Conservation (phyloP, 2,329 filamentous ascomycete genomes). For the Cytospora leucostoma region DNA sequence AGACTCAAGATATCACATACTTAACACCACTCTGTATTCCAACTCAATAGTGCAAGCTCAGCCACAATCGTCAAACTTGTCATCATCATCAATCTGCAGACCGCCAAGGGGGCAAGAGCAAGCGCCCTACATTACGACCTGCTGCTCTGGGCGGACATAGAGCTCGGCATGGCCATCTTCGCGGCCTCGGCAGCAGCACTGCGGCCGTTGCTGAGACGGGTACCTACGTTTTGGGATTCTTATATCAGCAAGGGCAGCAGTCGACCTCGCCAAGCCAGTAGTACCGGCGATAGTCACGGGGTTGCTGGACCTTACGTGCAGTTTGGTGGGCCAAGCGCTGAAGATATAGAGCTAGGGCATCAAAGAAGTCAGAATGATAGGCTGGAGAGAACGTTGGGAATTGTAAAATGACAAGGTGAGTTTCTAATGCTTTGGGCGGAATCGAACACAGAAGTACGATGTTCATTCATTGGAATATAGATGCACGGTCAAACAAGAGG, state of each 20-base stretch:
- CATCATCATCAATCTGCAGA: constrained; percentile 34
- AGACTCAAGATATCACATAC: not conserved
- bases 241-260: constrained; percentile 2
- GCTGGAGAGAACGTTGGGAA: not conserved
- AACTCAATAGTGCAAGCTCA: constrained; percentile 33
- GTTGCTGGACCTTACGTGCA: not conserved
- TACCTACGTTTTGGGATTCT: constrained; percentile 27
- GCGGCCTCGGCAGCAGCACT: constrained; percentile 35
- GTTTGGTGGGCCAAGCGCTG: not conserved
- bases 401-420: not conserved
- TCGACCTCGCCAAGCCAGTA: not conserved
- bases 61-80: constrained; percentile 40
- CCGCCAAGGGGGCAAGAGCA: constrained; percentile 31
- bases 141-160: constrained; percentile 37
- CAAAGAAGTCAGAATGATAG: not conserved
- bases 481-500: no score
- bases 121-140: constrained; percentile 35
- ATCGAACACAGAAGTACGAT: not conserved
- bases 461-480: no score
- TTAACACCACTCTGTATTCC: not conserved
- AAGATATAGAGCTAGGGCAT: not conserved
- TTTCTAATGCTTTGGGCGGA: not conserved
- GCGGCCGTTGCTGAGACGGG: constrained; percentile 34
- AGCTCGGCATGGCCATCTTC: constrained; percentile 37
- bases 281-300: not conserved